Evolutionary conservation across 257 asterid species (phyloP), one percentile per base, ranked within the genome.

Genomic region (Penstemon newberryi): DNA sequence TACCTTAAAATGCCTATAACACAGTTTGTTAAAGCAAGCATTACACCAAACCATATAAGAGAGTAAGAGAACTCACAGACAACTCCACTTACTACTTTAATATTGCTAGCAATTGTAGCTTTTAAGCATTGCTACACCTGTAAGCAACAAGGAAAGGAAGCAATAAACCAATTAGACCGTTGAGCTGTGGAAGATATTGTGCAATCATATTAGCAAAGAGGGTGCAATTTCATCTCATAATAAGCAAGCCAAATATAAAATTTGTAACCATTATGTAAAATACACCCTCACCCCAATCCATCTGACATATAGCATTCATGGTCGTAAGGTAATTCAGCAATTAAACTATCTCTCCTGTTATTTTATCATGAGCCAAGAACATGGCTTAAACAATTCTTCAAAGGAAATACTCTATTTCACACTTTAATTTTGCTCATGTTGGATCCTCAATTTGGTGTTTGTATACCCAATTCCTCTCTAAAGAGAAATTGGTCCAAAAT

Each of bases 41-140:
- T 38, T 4, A 55, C 18, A 10, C 63, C 25, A n/a, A 67, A 51
- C 70, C 41, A 37, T 50, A 7, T 11, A 74, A 66, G 63, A 9
- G 66, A 63, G 72, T 46, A 75, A 60, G 78, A 65, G 70, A 64
- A 76, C 93, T 84, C 77, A 88, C 94, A 37, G 83, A 47, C 63
- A 62, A 60, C 44, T 76, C 91, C 96, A 89, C 86, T 71, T 64
- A 73, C 65, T 39, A 56, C 62, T 66, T 19, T 58, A 40, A 45
- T 61, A 54, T 60, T 8, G 69, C 67, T 66, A 75, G 55, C 60
- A 42, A 60, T 46, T 55, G 56, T 46, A 65, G 75, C 77, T 63
- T 69, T 58, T 65, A 69, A 25, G 60, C 75, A 68, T 70, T 67
- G 75, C 44, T 36, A 67, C 56, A 74, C 80, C 90, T 85, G 79